Conservation (phyloP, 2,329 filamentous ascomycete species). For the Paecilomyces variotii region DNA sequence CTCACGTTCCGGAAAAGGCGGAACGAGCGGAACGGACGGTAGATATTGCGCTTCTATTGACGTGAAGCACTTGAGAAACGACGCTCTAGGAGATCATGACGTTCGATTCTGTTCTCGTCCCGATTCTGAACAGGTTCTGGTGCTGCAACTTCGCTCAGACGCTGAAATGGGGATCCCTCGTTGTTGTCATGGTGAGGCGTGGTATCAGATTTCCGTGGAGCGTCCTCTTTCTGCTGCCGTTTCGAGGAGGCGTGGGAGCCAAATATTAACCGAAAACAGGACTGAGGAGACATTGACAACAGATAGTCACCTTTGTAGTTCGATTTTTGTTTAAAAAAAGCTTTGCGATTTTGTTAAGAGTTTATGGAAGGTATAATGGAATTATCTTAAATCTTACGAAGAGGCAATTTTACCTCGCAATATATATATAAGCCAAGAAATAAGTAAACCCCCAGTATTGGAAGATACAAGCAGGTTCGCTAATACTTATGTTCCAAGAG, state of each 20-base stretch:
- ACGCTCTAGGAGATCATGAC: neutral
- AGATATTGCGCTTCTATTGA: neutral
- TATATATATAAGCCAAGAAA: too few species aligned
- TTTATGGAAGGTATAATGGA: too few species aligned
- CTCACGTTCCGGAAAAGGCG: neutral
- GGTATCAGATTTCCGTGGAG: neutral
- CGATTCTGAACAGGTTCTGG: neutral
- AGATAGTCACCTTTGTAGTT: too few species aligned
- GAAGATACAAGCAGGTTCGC: too few species aligned
- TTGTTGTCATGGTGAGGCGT: too few species aligned
- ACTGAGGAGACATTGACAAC: neutral
- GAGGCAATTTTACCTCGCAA: too few species aligned
- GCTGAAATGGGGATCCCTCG: neutral
- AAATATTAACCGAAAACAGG: neutral
- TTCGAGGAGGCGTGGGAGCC: neutral
- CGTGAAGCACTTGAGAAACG: neutral
- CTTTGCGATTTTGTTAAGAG: too few species aligned
- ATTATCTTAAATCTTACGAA: too few species aligned
- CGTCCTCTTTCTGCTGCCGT: neutral
- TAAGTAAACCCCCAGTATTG: too few species aligned
- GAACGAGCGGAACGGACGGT: neutral
- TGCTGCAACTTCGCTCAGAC: neutral
- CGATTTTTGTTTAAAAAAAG: too few species aligned
- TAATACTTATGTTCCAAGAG: too few species aligned
- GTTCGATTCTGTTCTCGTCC: neutral